Conservation (phyloP, 345 rosid species). For the Eutrema yunnanense region DNA sequence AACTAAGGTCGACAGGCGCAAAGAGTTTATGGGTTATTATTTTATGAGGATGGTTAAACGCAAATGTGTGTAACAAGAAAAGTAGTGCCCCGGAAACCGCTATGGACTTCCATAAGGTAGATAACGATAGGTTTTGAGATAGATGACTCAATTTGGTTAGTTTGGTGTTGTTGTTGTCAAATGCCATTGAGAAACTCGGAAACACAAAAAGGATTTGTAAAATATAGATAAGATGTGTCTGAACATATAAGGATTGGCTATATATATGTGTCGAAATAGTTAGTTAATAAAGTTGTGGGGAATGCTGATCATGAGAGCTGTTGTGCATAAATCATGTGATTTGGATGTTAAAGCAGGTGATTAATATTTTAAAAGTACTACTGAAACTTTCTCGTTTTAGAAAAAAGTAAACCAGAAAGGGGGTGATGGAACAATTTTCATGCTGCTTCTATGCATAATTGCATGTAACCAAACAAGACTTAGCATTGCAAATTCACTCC, state of each 20-base stretch:
- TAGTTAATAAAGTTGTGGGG: neutral
- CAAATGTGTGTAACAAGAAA: conserved; percentile 26
- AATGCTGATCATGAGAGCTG: conserved; percentile 26
- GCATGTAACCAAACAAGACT: neutral
- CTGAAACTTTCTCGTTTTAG: conserved; percentile 10
- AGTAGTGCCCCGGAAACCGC: conserved; percentile 20
- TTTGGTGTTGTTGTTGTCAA: conserved; percentile 13
- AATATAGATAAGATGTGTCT: neutral
- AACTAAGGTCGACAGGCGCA: conserved; percentile 21
- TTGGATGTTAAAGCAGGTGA: neutral
- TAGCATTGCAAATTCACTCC: no score
- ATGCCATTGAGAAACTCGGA: conserved; percentile 26
- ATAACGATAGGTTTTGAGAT: conserved; percentile 16
- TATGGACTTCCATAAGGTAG: conserved; percentile 26
- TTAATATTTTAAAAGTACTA: neutral
- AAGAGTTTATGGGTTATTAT: conserved; percentile 13
- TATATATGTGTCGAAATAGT: neutral
- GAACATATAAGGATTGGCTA: neutral
- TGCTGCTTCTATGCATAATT: conserved; percentile 15
- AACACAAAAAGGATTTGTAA: neutral
- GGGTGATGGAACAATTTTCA: neutral
- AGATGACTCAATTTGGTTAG: conserved; percentile 18
- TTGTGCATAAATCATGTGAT: conserved; percentile 27
- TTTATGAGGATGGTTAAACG: conserved; percentile 14
- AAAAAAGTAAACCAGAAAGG: neutral